A percentile compares a stretch with the other conserved stretches of the same genome.
phyloP scores from a whole-genome alignment of 148 eudicot genomes.

The Amaranthus cruentus region DNA sequence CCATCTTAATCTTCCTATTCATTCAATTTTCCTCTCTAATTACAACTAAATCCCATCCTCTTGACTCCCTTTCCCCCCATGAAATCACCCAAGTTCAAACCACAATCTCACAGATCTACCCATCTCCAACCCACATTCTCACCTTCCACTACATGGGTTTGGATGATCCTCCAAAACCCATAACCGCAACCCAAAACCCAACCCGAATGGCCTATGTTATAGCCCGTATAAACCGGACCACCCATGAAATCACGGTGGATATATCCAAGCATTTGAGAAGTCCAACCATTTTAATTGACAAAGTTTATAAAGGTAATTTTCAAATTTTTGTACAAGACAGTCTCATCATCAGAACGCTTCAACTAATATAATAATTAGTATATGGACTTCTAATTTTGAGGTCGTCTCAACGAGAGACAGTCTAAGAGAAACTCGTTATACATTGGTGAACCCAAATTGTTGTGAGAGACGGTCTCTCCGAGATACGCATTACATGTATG shows the following conservation, averaged over 20 bases:
- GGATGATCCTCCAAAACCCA: conserved; percentile 39
- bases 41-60: conserved; percentile 21
- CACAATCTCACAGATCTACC: conserved; percentile 16
- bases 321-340: no score
- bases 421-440: no score
- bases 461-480: no score
- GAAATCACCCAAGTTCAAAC: conserved; percentile 38
- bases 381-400: no score
- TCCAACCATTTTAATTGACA: conserved; percentile 19
- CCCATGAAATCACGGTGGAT: conserved; percentile 40
- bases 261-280: conserved; percentile 7
- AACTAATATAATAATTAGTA: no score
- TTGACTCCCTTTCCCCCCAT: conserved; percentile 38
- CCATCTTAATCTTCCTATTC: neutral
- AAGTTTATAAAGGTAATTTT: no score
- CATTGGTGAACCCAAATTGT: no score
- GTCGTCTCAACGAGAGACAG: no score
- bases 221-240: conserved; percentile 22
- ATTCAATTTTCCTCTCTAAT: neutral
- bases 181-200: conserved; percentile 1
- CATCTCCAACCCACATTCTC: conserved; percentile 15
- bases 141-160: conserved; percentile 48
- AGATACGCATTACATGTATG: no score
- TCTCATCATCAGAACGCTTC: no score
- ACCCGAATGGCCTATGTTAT: conserved; percentile 38